Base-by-base conservation (phyloP, 164 flowering plant genomes). In the Stephania japonica region DNA sequence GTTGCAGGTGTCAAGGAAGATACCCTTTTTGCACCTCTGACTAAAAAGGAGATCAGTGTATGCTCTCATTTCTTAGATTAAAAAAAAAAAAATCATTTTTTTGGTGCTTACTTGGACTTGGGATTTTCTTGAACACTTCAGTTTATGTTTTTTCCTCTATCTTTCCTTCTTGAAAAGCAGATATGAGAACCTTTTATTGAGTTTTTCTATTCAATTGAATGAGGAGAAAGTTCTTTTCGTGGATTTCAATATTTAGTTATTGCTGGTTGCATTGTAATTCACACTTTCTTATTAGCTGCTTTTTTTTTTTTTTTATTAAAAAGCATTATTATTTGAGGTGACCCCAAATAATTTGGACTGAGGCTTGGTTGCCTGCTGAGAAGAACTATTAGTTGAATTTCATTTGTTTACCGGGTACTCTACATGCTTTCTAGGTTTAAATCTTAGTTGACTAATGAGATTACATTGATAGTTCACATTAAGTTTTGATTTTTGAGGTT, bases 41-140 rank as follows among this genome's bases (percentile, higher is more conserved):
- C 99, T 23, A 95, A 95, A 74, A 95, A 95, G 73, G 98, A 95
- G 84, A 95, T 95, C 70, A 95, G 99, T 85, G 99, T 93, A 90
- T 73, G 95, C 75, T 47, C 42, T 76, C 43, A 41, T 63, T 65
- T 23, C 27, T 70, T 18, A 7, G 24, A 70, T 7, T 64, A 12
- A 11, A 24, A 0, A 12, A 24, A 64, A 10, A 25, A 8, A 6
- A 24, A 6, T 12, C 12, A 11, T 0, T 8, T 64, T 61, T 64
- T 63, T 64, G 38, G 42, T 42, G 23, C 50, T n/a, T 59, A 6
- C 7, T 19, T 59, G 23, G 24, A 59, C 23, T n/a, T 47, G 16
- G 12, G 13, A 47, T 47, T 47, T 9, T 47, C 16, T 47, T 14
- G 10, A 7, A 11, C 21, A 19, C 23, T 59, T 59, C 25, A 59